These are phyloP conservation scores for Gracilariopsis chorda DNA, from an alignment of 23 red algal genomes.

Conservation along the genomic window DNA sequence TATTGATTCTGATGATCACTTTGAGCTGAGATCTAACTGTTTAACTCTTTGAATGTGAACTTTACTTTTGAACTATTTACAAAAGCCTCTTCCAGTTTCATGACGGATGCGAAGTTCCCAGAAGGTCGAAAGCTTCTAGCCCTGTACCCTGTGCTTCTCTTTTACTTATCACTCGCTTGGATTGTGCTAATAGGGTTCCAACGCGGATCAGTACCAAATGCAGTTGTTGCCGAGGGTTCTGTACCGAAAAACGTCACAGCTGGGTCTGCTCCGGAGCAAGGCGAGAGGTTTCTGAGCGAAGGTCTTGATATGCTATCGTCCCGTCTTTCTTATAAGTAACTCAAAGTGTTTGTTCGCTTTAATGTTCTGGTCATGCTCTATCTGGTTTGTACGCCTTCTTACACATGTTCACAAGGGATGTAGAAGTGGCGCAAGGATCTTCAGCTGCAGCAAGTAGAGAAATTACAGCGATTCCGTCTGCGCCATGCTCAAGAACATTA, in stretches of 20 bases:
- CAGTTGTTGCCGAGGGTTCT: slow-evolving; percentile 6
- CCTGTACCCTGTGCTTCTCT: slow-evolving; percentile 87
- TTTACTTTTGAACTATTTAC: background rate
- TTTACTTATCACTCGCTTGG: slow-evolving; percentile 91
- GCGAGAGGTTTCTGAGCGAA: background rate
- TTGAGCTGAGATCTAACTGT: background rate
- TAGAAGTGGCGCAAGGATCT: background rate
- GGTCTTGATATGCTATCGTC: background rate
- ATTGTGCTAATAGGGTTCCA: slow-evolving; percentile 96
- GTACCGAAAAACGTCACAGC: background rate
- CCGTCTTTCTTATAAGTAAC: background rate
- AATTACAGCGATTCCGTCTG: slow-evolving; percentile 79
- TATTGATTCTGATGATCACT: background rate
- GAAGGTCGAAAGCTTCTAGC: slow-evolving; percentile 90
- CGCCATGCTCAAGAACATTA: slow-evolving; percentile 47
- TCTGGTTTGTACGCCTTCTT: background rate
- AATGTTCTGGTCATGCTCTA: no score
- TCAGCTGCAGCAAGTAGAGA: slow-evolving; percentile 20
- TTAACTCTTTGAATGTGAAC: background rate
- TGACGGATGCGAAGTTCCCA: slow-evolving; percentile 86
- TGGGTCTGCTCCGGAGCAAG: background rate
- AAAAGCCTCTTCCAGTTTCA: slow-evolving; percentile 78
- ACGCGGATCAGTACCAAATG: slow-evolving; percentile 22
- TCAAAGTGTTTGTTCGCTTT: no score
- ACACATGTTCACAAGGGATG: slow-evolving; percentile 1